Conservation (phyloP, 23 red algal genomes). For the Cyanidiococcus yangmingshanensis region DNA sequence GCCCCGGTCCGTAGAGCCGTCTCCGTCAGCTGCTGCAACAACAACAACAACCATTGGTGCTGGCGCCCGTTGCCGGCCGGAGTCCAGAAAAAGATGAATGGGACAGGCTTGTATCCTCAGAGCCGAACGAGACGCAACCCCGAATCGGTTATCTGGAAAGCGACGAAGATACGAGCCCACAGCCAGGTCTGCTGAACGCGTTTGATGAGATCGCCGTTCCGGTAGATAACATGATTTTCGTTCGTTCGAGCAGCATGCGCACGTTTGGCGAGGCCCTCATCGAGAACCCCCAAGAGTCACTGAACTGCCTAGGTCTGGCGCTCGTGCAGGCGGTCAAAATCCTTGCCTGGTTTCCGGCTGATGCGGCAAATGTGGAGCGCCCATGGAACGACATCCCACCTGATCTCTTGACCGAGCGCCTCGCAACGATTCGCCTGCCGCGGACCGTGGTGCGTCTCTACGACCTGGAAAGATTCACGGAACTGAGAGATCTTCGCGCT, state of each 20-base stretch:
- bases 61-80: too few relatives aligned
- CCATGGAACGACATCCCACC: not conserved
- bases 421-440: not conserved
- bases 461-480: conserved; percentile 40
- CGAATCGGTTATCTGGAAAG: too few relatives aligned
- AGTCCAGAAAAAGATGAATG: too few relatives aligned
- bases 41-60: too few relatives aligned
- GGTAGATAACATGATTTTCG: not conserved
- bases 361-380: not conserved
- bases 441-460: conserved; percentile 51
- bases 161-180: too few relatives aligned
- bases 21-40: too few relatives aligned
- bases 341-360: not conserved
- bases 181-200: not conserved
- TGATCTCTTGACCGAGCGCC: not conserved
- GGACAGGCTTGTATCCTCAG: too few relatives aligned
- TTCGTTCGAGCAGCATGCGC: not conserved
- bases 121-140: too few relatives aligned
- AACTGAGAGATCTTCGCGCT: conserved; percentile 40
- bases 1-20: not conserved
- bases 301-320: conserved; percentile 13
- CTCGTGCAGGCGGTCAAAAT: conserved; percentile 4
- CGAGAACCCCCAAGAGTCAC: conserved; percentile 10
- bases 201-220: not conserved
- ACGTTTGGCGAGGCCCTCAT: not conserved